Evolutionary conservation across 768 basidiomycete genomes (phyloP).

Genomic region (Filobasidium floriforme): DNA sequence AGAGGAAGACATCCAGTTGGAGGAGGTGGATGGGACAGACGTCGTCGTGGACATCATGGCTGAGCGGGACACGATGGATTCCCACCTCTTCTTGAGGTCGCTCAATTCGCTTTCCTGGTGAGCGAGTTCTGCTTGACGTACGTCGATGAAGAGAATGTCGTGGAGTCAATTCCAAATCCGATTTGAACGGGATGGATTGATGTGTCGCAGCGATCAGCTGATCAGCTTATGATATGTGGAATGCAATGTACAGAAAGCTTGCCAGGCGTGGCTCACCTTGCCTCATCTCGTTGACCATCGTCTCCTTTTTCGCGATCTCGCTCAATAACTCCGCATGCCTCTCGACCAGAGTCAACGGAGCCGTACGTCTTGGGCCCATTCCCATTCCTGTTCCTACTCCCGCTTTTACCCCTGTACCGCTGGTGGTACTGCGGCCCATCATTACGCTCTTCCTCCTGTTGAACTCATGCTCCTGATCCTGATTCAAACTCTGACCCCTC

Average conservation of each 20-base stretch:
- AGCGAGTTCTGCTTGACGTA: background rate
- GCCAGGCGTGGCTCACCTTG: background rate
- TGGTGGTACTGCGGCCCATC: background rate
- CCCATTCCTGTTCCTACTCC: background rate
- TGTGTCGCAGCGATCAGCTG: background rate
- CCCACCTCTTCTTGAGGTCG: conserved; percentile 33
- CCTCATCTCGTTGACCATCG: background rate
- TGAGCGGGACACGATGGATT: conserved; percentile 31
- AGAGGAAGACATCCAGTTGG: background rate
- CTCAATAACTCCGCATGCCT: background rate
- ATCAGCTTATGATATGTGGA: too few species aligned
- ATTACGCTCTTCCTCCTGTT: background rate
- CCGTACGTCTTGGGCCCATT: background rate
- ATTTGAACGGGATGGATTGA: too few species aligned
- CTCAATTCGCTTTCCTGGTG: conserved; percentile 30
- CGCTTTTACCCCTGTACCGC: background rate
- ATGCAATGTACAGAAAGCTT: background rate
- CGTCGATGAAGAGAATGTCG: background rate
- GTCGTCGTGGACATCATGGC: conserved; percentile 17
- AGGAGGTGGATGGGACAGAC: conserved; percentile 4
- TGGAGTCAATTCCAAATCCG: too few species aligned
- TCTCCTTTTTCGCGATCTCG: background rate
- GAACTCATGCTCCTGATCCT: too few species aligned
- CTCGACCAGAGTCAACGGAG: background rate
- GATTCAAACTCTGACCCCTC: too few species aligned